These are phyloP conservation scores for Exophiala bonariae DNA, from an alignment of 2,329 filamentous ascomycete genomes.

Conservation along the genomic window DNA sequence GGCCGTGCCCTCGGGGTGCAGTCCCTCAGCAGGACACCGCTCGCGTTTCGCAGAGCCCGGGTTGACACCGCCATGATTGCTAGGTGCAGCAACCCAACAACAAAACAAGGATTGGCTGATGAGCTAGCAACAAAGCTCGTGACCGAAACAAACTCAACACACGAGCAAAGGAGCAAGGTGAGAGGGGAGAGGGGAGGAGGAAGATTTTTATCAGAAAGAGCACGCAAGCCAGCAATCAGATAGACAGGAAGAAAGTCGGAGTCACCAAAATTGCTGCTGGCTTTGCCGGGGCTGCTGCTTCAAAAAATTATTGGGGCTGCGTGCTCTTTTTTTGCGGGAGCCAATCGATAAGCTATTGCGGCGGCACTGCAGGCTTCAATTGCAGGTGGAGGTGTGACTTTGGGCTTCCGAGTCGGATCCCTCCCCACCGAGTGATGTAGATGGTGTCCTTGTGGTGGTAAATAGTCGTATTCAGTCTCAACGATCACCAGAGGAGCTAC, in stretches of 20 bases:
- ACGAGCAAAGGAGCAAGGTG: neutral
- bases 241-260: slow-evolving; percentile 3
- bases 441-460: no score
- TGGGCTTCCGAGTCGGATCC: no score
- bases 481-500: no score
- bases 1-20: slow-evolving; percentile 18
- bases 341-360: slow-evolving; percentile 24
- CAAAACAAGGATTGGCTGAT: neutral
- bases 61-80: slow-evolving; percentile 25
- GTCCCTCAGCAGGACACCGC: slow-evolving; percentile 22
- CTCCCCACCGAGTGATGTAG: no score
- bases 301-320: slow-evolving; percentile 10
- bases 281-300: neutral
- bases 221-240: neutral
- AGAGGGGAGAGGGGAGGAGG: neutral
- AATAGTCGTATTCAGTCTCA: no score
- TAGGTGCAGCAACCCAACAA: neutral
- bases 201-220: neutral
- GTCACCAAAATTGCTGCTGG: slow-evolving; percentile 15
- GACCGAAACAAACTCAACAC: slow-evolving; percentile 8
- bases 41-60: slow-evolving; percentile 24
- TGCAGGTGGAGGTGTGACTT: no score
- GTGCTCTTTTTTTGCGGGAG: slow-evolving; percentile 14
- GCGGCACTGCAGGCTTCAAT: no score
- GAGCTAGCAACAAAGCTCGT: slow-evolving; percentile 1